Evolutionary conservation across 2,329 filamentous ascomycete genomes (phyloP).

Genomic region (Aspergillus nomiae): DNA sequence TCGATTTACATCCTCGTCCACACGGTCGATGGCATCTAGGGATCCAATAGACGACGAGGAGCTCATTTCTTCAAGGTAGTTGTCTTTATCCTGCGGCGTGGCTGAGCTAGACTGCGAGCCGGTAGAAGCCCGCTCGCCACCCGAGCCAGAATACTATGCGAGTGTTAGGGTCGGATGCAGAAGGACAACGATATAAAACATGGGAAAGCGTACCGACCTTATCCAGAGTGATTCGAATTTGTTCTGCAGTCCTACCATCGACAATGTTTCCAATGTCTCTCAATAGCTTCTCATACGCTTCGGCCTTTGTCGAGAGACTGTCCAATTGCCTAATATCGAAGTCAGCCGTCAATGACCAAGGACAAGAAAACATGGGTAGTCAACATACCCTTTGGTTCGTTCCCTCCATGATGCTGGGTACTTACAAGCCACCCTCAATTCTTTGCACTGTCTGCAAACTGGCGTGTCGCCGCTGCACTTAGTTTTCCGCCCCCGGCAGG

Average conservation of each 20-base stretch:
- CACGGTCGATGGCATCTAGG: slow-evolving; percentile 47
- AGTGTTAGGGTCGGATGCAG: neutral
- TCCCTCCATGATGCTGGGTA: slow-evolving; percentile 45
- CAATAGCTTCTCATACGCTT: slow-evolving; percentile 43
- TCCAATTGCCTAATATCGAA: slow-evolving; percentile 34
- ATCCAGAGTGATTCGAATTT: slow-evolving; percentile 40
- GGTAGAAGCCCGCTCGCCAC: slow-evolving; percentile 21
- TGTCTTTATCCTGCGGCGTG: slow-evolving; percentile 32
- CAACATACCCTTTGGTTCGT: slow-evolving; percentile 37
- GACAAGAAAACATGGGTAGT: neutral
- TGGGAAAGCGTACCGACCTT: slow-evolving; percentile 30
- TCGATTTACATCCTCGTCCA: slow-evolving; percentile 48
- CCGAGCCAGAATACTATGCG: slow-evolving; percentile 23
- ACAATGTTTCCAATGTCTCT: slow-evolving; percentile 39
- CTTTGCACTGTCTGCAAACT: slow-evolving; percentile 43
- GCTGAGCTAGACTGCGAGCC: slow-evolving; percentile 31
- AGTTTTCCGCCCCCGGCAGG: slow-evolving; percentile 45
- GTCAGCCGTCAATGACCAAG: slow-evolving; percentile 4
- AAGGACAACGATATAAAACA: neutral
- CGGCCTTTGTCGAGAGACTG: slow-evolving; percentile 32
- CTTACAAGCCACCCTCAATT: slow-evolving; percentile 38
- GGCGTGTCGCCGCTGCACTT: slow-evolving; percentile 48
- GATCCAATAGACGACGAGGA: slow-evolving; percentile 43
- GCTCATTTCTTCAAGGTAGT: slow-evolving; percentile 28
- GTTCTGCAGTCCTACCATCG: slow-evolving; percentile 33